Percentiles rank a stretch among this genome's conserved stretches.
Conservation (phyloP, 2,329 filamentous ascomycete genomes). For the Cryphonectria carpinicola region DNA sequence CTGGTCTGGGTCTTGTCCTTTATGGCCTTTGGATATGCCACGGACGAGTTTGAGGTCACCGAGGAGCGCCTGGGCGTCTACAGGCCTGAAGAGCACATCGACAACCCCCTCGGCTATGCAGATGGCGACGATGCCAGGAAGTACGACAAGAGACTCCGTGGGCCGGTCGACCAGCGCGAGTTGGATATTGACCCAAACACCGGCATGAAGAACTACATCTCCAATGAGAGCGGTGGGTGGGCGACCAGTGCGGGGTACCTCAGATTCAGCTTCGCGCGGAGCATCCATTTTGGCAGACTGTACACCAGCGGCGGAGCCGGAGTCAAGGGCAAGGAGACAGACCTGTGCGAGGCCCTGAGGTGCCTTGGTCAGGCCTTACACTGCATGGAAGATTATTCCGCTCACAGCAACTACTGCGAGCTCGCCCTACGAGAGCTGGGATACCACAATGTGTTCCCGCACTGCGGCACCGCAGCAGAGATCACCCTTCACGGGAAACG, state of each 20-base stretch:
- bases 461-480: constrained; percentile 69
- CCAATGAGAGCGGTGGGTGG: constrained; percentile 86
- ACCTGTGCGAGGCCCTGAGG: constrained; percentile 79
- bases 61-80: constrained; percentile 80
- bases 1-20: constrained; percentile 82
- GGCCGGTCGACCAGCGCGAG: constrained; percentile 73
- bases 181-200: constrained; percentile 74
- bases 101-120: constrained; percentile 83
- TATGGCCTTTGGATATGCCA: constrained; percentile 83
- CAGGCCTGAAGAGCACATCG: constrained; percentile 74
- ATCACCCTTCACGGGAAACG: constrained; percentile 67
- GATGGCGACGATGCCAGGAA: constrained; percentile 84
- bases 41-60: constrained; percentile 82
- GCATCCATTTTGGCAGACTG: constrained; percentile 76
- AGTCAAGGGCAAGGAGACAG: constrained; percentile 69
- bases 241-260: constrained; percentile 89
- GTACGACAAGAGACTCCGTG: constrained; percentile 80
- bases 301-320: constrained; percentile 69
- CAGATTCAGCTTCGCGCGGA: constrained; percentile 72
- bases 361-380: constrained; percentile 78
- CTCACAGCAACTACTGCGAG: constrained; percentile 84
- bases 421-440: constrained; percentile 75
- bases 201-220: constrained; percentile 99
- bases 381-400: constrained; percentile 78
- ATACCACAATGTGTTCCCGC: constrained; percentile 70